Evolutionary conservation across 495 filamentous ascomycete species (phyloP).

Genomic region (Cercophora scortea): DNA sequence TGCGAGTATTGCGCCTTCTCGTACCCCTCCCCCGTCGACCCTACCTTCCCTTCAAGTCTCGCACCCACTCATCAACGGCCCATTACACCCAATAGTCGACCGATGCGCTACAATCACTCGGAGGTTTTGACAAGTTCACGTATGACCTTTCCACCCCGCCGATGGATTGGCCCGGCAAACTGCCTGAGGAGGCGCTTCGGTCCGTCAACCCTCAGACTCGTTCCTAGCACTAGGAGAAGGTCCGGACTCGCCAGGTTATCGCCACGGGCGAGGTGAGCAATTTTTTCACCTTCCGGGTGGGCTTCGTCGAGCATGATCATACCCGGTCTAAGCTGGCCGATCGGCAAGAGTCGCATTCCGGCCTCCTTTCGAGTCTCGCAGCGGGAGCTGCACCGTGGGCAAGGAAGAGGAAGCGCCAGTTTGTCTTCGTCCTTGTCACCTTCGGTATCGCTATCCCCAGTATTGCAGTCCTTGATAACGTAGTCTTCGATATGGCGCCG

Average conservation of each 20-base stretch:
- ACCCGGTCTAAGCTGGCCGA: background rate
- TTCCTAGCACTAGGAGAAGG: constrained; percentile 1
- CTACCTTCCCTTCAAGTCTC: background rate
- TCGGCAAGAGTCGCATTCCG: background rate
- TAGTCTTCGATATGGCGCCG: background rate
- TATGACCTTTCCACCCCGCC: background rate
- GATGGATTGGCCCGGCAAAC: background rate
- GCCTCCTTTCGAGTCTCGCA: background rate
- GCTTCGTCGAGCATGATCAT: background rate
- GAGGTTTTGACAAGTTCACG: background rate
- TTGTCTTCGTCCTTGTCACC: background rate
- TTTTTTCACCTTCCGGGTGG: background rate
- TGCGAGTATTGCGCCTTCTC: background rate
- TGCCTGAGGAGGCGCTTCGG: background rate
- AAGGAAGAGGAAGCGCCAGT: background rate
- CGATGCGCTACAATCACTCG: background rate
- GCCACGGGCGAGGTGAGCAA: background rate
- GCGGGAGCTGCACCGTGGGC: background rate
- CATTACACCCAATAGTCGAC: background rate
- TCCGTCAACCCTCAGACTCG: background rate
- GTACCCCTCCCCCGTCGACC: background rate
- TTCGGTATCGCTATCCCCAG: background rate
- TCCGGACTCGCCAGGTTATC: background rate
- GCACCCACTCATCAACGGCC: background rate
- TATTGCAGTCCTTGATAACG: no score